Conservation (phyloP, 768 basidiomycete genomes). For the Mycena galopus region DNA sequence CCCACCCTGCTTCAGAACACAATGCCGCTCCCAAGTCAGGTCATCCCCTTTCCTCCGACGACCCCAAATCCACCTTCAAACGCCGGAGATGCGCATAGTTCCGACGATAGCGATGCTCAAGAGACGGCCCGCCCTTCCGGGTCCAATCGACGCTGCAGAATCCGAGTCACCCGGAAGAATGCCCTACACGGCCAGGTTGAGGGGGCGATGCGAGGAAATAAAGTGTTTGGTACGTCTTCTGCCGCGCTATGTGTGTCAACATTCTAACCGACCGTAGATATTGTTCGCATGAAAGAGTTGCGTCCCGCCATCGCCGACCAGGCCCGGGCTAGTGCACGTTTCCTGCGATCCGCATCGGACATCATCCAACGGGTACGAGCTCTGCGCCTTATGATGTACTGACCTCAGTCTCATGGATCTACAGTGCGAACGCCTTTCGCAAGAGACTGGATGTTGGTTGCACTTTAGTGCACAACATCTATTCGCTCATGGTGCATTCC, state of each 20-base stretch:
- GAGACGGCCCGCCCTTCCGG: background rate
- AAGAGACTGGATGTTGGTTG: slow-evolving; percentile 17
- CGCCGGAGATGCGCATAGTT: too few species aligned
- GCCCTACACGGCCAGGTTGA: background rate
- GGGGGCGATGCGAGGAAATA: slow-evolving; percentile 2
- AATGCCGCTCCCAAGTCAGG: too few species aligned
- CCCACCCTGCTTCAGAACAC: too few species aligned
- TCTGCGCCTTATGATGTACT: background rate
- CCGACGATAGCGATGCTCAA: background rate
- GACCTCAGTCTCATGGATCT: background rate
- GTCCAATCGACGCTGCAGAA: background rate
- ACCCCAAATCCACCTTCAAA: too few species aligned
- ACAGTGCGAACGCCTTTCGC: background rate
- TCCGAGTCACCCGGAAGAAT: background rate
- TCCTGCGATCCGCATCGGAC: background rate
- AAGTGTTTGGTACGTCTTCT: background rate
- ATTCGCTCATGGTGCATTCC: background rate
- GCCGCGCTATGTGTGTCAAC: background rate
- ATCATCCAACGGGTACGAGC: background rate
- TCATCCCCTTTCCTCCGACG: too few species aligned
- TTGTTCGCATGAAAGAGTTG: background rate
- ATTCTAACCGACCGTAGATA: background rate
- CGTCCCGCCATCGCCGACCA: background rate
- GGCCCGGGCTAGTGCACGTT: background rate
- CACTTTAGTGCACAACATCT: slow-evolving; percentile 3